phyloP scores from a whole-genome alignment of 345 rosid species.

The Fremontodendron californicum region DNA sequence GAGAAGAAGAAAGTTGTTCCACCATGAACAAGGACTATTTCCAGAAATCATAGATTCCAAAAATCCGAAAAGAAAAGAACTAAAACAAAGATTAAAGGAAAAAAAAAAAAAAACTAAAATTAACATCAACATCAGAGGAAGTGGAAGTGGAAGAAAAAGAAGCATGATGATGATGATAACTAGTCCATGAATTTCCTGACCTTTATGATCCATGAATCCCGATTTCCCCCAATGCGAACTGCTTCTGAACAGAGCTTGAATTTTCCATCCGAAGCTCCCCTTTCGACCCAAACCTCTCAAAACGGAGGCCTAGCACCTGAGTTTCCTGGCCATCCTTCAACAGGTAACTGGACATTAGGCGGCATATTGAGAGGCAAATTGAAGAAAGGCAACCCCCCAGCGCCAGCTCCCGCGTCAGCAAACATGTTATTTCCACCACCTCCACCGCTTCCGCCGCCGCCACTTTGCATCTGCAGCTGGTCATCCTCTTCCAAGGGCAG shows the following conservation, averaged over 20 bases:
- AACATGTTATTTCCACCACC: constrained; percentile 31
- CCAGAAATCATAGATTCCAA: constrained; percentile 24
- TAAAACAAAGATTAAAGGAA: neutral
- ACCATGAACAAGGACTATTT: constrained; percentile 30
- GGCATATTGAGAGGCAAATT: constrained; percentile 81
- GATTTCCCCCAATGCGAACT: constrained; percentile 12
- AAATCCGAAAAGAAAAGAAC: constrained; percentile 10
- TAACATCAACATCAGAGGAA: constrained; percentile 24
- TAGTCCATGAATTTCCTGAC: constrained; percentile 28
- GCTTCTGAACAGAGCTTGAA: constrained; percentile 1
- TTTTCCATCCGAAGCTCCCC: constrained; percentile 36
- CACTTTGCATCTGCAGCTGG: constrained; percentile 59
- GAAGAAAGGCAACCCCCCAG: constrained; percentile 81
- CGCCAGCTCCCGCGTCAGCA: constrained; percentile 38
- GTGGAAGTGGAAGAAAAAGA: neutral
- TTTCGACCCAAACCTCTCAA: constrained; percentile 23
- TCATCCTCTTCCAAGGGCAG: constrained; percentile 90
- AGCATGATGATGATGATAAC: neutral
- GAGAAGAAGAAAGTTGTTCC: constrained; percentile 13
- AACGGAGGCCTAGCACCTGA: constrained; percentile 63
- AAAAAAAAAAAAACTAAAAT: constrained; percentile 7
- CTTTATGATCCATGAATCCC: constrained; percentile 21
- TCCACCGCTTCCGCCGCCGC: constrained; percentile 15
- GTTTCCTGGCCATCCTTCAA: constrained; percentile 78
- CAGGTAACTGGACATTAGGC: constrained; percentile 60